A percentile compares a stretch with the other conserved stretches of the same genome.
Evolutionary conservation across 768 basidiomycete species (phyloP).

Genomic region (Boletus rubroflammeus): DNA sequence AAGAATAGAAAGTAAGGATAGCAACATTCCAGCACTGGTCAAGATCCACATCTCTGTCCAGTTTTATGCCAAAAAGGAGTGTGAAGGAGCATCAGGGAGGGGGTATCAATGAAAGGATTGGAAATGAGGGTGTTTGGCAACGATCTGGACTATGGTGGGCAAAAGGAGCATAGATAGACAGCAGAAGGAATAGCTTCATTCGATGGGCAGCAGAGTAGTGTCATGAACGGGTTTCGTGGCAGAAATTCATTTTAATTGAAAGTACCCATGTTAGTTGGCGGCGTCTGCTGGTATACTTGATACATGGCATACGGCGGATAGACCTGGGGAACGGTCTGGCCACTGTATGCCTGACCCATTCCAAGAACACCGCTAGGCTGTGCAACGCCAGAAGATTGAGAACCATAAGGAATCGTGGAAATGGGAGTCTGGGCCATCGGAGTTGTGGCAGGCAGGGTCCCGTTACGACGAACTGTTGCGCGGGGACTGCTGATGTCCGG

Average conservation of each 20-base stretch:
- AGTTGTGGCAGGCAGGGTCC: constrained; percentile 31
- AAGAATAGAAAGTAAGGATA: constrained; percentile 31
- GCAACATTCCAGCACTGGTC: constrained; percentile 31
- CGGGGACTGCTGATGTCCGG: constrained; percentile 52
- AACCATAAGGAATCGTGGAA: constrained; percentile 47
- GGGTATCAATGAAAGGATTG: constrained; percentile 32
- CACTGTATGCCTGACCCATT: constrained; percentile 65
- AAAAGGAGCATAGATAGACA: constrained; percentile 32
- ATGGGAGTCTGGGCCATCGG: constrained; percentile 27
- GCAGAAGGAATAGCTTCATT: constrained; percentile 33
- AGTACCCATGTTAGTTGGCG: constrained; percentile 68
- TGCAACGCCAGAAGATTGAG: constrained; percentile 57
- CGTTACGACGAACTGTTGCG: constrained; percentile 45
- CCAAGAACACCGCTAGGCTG: constrained; percentile 57
- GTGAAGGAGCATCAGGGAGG: constrained; percentile 17
- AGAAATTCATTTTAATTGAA: constrained; percentile 51
- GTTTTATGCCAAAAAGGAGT: constrained; percentile 23
- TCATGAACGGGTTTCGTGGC: constrained; percentile 41
- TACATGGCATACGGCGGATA: constrained; percentile 80
- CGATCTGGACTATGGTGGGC: constrained; percentile 23
- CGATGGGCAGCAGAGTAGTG: constrained; percentile 31
- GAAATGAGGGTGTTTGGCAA: constrained; percentile 21
- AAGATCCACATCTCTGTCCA: constrained; percentile 23
- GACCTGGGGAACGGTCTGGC: constrained; percentile 58
- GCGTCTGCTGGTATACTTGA: constrained; percentile 75